Conservation (phyloP, 768 basidiomycete species). For the Albatrellus ellisii region DNA sequence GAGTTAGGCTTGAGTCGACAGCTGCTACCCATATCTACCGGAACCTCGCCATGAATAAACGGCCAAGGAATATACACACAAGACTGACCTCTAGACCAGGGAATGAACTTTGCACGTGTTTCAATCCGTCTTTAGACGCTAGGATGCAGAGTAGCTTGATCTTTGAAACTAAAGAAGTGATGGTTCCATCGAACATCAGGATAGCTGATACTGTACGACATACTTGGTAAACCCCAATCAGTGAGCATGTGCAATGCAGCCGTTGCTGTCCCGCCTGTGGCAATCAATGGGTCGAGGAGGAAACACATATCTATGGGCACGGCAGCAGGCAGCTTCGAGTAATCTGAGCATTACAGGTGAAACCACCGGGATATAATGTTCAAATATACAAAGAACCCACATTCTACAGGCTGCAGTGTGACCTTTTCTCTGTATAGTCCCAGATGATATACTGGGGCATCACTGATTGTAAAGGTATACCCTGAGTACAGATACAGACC, state of each 20-base stretch:
- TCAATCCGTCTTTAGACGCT: constrained; percentile 63
- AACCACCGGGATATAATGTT: neutral
- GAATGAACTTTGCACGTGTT: constrained; percentile 46
- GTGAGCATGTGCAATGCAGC: constrained; percentile 80
- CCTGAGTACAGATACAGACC: neutral
- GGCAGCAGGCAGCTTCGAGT: constrained; percentile 73
- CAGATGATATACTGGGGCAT: constrained; percentile 80
- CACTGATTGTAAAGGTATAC: constrained; percentile 23
- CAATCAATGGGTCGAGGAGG: constrained; percentile 85
- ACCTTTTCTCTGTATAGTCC: constrained; percentile 84
- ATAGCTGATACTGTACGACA: too few species aligned
- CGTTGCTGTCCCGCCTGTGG: constrained; percentile 85
- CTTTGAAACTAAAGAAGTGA: constrained; percentile 49
- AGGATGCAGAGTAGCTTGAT: constrained; percentile 79
- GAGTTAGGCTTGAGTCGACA: constrained; percentile 60
- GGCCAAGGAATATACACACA: neutral
- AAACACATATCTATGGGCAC: constrained; percentile 76
- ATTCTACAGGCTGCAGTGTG: constrained; percentile 84
- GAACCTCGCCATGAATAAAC: neutral
- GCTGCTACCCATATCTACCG: constrained; percentile 77
- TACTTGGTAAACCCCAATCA: constrained; percentile 73
- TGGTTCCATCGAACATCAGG: too few species aligned
- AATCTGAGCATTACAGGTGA: constrained; percentile 36
- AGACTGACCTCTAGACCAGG: constrained; percentile 67
- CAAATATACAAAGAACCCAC: constrained; percentile 26